Conservation (phyloP, 108 stramenopile species). For the Schizochytrium sp. region DNA sequence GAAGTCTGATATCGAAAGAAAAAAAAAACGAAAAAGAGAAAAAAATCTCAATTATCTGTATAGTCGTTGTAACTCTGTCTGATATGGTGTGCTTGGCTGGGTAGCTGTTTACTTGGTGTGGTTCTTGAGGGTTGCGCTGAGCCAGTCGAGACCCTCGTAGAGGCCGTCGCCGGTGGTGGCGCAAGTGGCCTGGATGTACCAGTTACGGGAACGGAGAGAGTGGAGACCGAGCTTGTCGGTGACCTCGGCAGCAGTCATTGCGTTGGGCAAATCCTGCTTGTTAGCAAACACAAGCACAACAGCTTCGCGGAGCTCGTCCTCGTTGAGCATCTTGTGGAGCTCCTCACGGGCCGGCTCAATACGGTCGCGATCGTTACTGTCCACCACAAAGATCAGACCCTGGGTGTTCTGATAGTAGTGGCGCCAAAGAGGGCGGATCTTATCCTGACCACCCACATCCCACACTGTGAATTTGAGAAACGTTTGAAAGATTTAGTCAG, state of each 20-base stretch:
- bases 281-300: constrained; percentile 72
- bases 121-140: constrained; percentile 47
- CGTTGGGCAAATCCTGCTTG: constrained; percentile 77
- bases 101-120: background rate
- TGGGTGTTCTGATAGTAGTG: constrained; percentile 75
- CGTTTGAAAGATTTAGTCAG: no score
- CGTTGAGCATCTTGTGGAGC: constrained; percentile 65
- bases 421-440: constrained; percentile 75
- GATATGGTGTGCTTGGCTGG: background rate
- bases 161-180: constrained; percentile 69
- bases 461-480: constrained; percentile 62
- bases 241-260: constrained; percentile 61
- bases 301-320: constrained; percentile 66
- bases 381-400: constrained; percentile 77
- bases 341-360: constrained; percentile 71
- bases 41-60: background rate
- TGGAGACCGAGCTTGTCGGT: constrained; percentile 55
- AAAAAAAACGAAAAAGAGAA: background rate
- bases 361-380: constrained; percentile 72
- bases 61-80: background rate
- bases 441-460: constrained; percentile 79
- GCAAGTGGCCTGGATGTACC: constrained; percentile 67
- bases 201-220: constrained; percentile 10
- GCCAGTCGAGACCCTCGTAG: constrained; percentile 70
- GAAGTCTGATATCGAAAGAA: background rate